Evolutionary conservation across 768 basidiomycete genomes (phyloP).

Genomic region (Lactarius pseudohatsudake): DNA sequence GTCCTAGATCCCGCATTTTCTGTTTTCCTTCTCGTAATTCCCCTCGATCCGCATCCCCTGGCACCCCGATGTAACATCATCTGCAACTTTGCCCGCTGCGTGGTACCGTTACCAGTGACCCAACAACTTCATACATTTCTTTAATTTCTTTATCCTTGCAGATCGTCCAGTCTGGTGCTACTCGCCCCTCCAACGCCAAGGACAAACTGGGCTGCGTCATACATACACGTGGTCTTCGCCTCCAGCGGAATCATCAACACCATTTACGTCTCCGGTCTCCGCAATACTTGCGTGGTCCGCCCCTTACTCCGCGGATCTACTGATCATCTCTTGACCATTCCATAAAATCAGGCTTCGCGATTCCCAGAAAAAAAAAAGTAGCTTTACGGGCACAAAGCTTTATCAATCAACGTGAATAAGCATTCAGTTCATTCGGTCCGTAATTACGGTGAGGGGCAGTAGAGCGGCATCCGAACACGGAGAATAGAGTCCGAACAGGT

Average conservation of each 20-base stretch:
- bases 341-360: not conserved
- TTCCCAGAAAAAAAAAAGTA: not conserved
- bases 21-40: slow-evolving; percentile 15
- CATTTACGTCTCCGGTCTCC: not conserved
- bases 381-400: slow-evolving; percentile 7
- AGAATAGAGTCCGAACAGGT: not conserved
- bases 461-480: slow-evolving; percentile 15
- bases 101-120: not conserved
- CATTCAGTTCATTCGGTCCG: slow-evolving; percentile 8
- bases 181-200: not conserved
- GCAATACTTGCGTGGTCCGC: not conserved
- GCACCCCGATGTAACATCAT: not conserved
- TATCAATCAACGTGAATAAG: slow-evolving; percentile 3
- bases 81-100: not conserved
- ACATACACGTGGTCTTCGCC: slow-evolving; percentile 11
- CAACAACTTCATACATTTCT: not conserved
- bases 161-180: not conserved
- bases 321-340: slow-evolving; percentile 1
- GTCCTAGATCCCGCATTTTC: slow-evolving; percentile 15
- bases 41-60: slow-evolving; percentile 13
- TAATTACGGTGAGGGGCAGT: slow-evolving; percentile 9
- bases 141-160: not conserved
- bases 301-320: slow-evolving; percentile 17
- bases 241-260: not conserved
- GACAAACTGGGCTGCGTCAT: not conserved